Evolutionary conservation across 768 basidiomycete species (phyloP), one percentile per base, ranked within the genome.

Genomic region (Cystofilobasidium ferigula): DNA sequence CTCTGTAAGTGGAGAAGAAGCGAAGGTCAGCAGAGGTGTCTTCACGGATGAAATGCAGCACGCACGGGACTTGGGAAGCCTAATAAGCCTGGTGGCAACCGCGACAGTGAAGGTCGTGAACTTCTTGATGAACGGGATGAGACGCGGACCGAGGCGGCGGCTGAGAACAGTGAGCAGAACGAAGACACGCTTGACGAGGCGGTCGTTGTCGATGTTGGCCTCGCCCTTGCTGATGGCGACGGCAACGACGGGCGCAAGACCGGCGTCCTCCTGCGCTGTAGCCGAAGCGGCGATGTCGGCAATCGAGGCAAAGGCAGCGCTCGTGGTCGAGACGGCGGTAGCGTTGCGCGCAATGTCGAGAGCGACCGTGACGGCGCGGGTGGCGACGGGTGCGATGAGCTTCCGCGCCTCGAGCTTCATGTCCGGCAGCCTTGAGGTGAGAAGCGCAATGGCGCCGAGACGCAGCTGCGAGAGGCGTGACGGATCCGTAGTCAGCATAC

Each of bases 71-170:
- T 22, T 36, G n/a, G 40, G 34, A 9, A 40, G 40, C 56, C 63
- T 68, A 43, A 62, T 20, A 18, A 56, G 40, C 28, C 65, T 63
- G 28, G 57, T 57, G 62, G 73, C 62, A 32, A 73, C 45, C 3
- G 58, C 51, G n/a, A 84, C 77, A 65, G 83, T 83, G 61, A 84
- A 80, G 6, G 82, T 76, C 20, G 87, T 81, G 54, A 93, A 82
- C 18, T 83, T 80, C 61, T 83, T 83, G 77, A 95, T 86, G 76
- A 84, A 81, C 6, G 94, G 90, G 58, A 99, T 90, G 58, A 91
- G 80, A 0, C 94, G 85, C 14, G 93, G 89, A 0, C 89, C 90
- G 26, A 97, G 81, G 54, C 85, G 84, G 24, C 79, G 74, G 24
- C 90, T 94, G 64, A 91, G 79, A 38, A 83, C 78, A 6, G 82